phyloP scores from a whole-genome alignment of 768 basidiomycete genomes.

The Tricholoma terreum region DNA sequence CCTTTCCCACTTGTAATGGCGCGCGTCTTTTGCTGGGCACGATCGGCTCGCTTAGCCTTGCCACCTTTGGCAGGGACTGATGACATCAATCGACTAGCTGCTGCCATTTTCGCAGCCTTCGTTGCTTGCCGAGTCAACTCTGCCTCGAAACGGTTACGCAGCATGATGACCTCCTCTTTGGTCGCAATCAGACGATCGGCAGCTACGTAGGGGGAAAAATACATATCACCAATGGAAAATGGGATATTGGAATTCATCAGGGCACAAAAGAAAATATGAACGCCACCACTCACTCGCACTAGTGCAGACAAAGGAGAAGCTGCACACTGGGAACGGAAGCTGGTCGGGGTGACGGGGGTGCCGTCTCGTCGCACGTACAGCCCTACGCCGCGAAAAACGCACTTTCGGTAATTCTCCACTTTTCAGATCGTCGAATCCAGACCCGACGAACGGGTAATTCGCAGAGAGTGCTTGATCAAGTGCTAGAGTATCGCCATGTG shows the following conservation, averaged over 20 bases:
- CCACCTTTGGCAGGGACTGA: slow-evolving; percentile 28
- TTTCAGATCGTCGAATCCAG: slow-evolving; percentile 17
- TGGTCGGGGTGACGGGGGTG: slow-evolving; percentile 40
- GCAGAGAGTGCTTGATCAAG: slow-evolving; percentile 75
- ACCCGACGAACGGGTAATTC: slow-evolving; percentile 31
- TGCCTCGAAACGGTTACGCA: slow-evolving; percentile 67
- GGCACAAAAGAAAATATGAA: slow-evolving; percentile 22
- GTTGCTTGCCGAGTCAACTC: slow-evolving; percentile 72
- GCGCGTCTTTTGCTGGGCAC: slow-evolving; percentile 29
- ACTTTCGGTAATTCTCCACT: slow-evolving; percentile 30
- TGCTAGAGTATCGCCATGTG: slow-evolving; percentile 67
- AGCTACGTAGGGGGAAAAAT: slow-evolving; percentile 42
- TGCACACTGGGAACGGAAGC: slow-evolving; percentile 45
- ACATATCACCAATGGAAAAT: slow-evolving; percentile 7
- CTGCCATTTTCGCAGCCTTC: slow-evolving; percentile 55
- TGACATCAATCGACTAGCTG: slow-evolving; percentile 26
- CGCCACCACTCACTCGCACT: slow-evolving; percentile 66
- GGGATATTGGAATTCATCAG: slow-evolving; percentile 10
- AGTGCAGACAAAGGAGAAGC: slow-evolving; percentile 60
- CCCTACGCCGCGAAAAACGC: slow-evolving; percentile 54
- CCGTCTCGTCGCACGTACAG: slow-evolving; percentile 47
- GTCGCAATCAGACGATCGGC: slow-evolving; percentile 69
- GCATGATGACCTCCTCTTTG: slow-evolving; percentile 61
- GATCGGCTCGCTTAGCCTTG: slow-evolving; percentile 14
- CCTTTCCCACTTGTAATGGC: slow-evolving; percentile 24